Evolutionary conservation across 305 asterid genomes (phyloP).

Genomic region (Rubia peregrina): DNA sequence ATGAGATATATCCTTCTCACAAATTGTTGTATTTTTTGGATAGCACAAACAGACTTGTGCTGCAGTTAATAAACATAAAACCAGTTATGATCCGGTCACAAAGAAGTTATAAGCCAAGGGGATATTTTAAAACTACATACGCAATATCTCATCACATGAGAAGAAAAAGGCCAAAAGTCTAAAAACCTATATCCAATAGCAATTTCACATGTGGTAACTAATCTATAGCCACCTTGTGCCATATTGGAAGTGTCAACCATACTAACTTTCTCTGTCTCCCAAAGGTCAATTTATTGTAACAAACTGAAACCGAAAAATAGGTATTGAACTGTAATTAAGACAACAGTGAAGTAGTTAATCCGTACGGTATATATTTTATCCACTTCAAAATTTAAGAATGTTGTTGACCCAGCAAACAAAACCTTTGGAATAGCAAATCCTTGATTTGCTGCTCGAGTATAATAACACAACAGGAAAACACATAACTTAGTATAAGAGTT

Average conservation of each 20-base stretch:
- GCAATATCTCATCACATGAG: neutral
- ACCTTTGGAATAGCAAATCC: neutral
- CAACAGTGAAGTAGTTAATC: neutral
- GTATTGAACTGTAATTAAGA: neutral
- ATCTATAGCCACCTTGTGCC: neutral
- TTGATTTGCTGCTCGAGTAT: slow-evolving; percentile 1
- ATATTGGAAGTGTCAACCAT: neutral
- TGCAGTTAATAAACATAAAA: neutral
- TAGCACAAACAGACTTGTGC: neutral
- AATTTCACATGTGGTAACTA: neutral
- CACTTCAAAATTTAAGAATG: neutral
- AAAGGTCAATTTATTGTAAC: neutral
- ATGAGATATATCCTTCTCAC: neutral
- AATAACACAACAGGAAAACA: neutral
- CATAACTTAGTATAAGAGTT: neutral
- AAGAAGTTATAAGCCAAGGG: neutral
- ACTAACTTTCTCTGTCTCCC: neutral
- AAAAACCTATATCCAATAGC: neutral
- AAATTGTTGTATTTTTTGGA: neutral
- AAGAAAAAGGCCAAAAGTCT: neutral
- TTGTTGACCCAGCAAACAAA: neutral
- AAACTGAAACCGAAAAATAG: neutral
- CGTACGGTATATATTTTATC: neutral
- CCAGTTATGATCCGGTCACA: neutral
- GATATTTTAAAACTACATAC: neutral